Percentiles rank a stretch among this genome's conserved stretches.
Conservation (phyloP, 441 rosid genomes). For the Rhodomyrtus psidioides region DNA sequence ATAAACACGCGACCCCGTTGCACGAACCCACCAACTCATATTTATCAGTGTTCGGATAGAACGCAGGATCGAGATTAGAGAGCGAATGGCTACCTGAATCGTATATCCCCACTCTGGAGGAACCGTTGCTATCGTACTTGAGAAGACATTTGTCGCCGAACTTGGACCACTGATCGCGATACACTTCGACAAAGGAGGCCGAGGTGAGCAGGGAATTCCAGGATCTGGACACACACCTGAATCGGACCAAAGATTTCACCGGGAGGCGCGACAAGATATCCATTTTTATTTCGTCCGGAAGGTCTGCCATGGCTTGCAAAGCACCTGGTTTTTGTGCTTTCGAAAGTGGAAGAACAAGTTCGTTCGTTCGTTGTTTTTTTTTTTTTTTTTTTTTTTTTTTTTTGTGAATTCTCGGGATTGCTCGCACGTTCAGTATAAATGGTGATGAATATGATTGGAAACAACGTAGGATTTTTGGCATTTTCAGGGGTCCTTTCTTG, state of each 20-base stretch:
- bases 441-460: not conserved
- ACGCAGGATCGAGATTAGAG: not conserved
- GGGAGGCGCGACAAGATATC: not conserved
- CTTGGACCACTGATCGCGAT: not conserved
- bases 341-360: too few species aligned
- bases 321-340: too few species aligned
- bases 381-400: too few species aligned
- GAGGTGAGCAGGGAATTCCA: not conserved
- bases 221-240: not conserved
- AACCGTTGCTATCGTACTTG: too few species aligned
- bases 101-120: too few species aligned
- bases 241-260: not conserved
- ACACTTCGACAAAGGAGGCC: not conserved
- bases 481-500: not conserved
- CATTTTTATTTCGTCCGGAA: not conserved
- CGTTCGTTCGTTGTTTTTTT: too few species aligned
- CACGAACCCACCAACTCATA: not conserved
- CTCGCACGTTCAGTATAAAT: not conserved
- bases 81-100: too few species aligned
- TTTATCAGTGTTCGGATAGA: not conserved
- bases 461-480: not conserved
- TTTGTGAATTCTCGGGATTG: too few species aligned
- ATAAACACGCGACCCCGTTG: not conserved
- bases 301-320: not conserved
- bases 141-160: too few species aligned